These are phyloP conservation scores for Chamaenerion angustifolium DNA, from an alignment of 345 rosid genomes.

Conservation along the genomic window DNA sequence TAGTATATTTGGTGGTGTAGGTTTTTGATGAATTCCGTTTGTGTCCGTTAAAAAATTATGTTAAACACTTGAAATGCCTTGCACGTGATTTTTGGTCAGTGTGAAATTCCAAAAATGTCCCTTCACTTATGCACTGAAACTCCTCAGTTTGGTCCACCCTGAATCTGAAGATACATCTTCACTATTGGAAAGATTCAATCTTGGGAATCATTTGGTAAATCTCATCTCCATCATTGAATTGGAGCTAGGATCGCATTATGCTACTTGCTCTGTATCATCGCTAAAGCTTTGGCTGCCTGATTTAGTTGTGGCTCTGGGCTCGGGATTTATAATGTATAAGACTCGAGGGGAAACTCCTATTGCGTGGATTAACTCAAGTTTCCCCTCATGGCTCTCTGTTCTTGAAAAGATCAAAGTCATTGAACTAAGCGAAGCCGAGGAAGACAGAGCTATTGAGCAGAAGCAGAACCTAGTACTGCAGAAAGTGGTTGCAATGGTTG, in stretches of 20 bases:
- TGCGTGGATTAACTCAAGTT: constrained; percentile 26
- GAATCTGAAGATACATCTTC: constrained; percentile 32
- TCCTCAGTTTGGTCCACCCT: constrained; percentile 42
- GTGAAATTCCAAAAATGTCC: too few species aligned
- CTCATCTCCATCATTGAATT: constrained; percentile 35
- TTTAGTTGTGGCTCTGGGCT: constrained; percentile 66
- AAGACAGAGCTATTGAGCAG: constrained; percentile 15
- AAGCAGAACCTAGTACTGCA: constrained; percentile 27
- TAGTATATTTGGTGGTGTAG: too few species aligned
- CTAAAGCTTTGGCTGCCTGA: constrained; percentile 81
- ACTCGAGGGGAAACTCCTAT: constrained; percentile 20
- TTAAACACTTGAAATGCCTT: too few species aligned
- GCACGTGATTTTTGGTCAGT: too few species aligned
- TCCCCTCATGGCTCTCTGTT: constrained; percentile 52
- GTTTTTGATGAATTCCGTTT: too few species aligned
- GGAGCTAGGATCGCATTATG: constrained; percentile 33
- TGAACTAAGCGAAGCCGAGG: constrained; percentile 26
- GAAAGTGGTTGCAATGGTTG: constrained; percentile 25
- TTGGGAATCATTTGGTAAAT: constrained; percentile 48
- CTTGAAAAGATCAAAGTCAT: constrained; percentile 37
- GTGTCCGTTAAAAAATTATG: too few species aligned
- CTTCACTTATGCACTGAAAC: constrained; percentile 56
- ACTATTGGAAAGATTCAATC: constrained; percentile 36
- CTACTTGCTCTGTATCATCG: constrained; percentile 37
- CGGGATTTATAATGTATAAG: constrained; percentile 24